phyloP scores from a whole-genome alignment of 116 monocot genomes.

The Cymodocea nodosa region DNA sequence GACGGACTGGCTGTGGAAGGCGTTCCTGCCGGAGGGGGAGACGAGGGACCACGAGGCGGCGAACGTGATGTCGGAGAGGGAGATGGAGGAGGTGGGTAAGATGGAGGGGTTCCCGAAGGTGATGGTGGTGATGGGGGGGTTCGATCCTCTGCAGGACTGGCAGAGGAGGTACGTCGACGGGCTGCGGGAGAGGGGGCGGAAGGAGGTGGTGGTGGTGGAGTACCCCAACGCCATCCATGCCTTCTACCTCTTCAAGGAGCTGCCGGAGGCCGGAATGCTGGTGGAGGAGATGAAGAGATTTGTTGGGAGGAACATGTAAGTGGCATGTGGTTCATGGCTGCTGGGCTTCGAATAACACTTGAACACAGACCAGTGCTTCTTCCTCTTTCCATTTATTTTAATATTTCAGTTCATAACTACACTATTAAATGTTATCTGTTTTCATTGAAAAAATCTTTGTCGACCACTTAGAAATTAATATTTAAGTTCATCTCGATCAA shows the following conservation, averaged over 20 bases:
- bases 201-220: slow-evolving; percentile 32
- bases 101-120: slow-evolving; percentile 33
- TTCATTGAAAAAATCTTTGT: no score
- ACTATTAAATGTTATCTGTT: no score
- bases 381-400: no score
- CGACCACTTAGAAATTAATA: no score
- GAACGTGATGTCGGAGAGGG: slow-evolving; percentile 21
- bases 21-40: slow-evolving; percentile 47
- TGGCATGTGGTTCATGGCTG: no score
- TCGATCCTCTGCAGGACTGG: slow-evolving; percentile 66
- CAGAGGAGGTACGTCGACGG: slow-evolving; percentile 31
- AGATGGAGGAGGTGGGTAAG: slow-evolving; percentile 10
- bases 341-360: no score
- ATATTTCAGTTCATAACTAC: no score
- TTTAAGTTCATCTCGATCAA: no score
- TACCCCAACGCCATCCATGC: slow-evolving; percentile 44
- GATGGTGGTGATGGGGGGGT: slow-evolving; percentile 48
- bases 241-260: slow-evolving; percentile 44
- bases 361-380: no score
- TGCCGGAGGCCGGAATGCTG: slow-evolving; percentile 18
- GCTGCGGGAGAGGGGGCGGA: slow-evolving; percentile 29
- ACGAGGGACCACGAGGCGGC: slow-evolving; percentile 40
- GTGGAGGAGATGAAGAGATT: slow-evolving; percentile 14
- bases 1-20: slow-evolving; percentile 59
- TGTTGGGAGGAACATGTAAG: no score